Evolutionary conservation across 495 filamentous ascomycete species (phyloP), one percentile per base, ranked within the genome.

Genomic region (Trichoderma parareesei): DNA sequence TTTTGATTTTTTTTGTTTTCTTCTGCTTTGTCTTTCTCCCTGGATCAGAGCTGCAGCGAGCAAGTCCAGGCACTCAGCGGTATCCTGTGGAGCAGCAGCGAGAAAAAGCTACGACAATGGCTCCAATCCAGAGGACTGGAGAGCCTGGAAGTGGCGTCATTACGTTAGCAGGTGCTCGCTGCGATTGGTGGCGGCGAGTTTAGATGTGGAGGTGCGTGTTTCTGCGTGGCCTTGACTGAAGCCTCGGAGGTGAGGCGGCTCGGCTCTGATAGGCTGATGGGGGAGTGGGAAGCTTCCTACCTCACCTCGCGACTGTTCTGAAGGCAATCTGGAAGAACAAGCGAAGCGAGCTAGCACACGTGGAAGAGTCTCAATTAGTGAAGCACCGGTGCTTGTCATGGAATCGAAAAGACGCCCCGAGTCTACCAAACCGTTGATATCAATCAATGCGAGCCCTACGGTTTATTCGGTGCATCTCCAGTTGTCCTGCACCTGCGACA

Each of bases 61-160:
- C 53, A 13, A 33, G 6, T 37, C 18, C 33, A 35, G 53, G 53
- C 53, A 57, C 10, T 33, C 10, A 4, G 33, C 48, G 48, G 48
- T 57, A 6, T 57, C 27, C 33, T 35, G 53, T 57, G 53, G 53
- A 57, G 53, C 53, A 33, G 53, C 53, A 14, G 53, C 53, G 53
- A 57, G 18, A 16, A 11, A 35, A 57, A 57, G 11, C 18, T 57
- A 35, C 20, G 11, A 18, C 46, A 49, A 18, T 18, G 46, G 46
- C 46, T 49, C 7, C 4, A 49, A 49, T 7, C 16, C 20, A 27
- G 27, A 27, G 27, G 27, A 27, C 27, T 27, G 27, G 46, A 8
- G 46, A n/a, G n/a, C 18, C n/a, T 5, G 44, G 18, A 16, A 20
- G 16, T 49, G 18, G 18, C 46, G 18, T 8, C 46, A 46, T n/a